Conservation (phyloP, 495 filamentous ascomycete genomes). For the Glarea lozoyensis region DNA sequence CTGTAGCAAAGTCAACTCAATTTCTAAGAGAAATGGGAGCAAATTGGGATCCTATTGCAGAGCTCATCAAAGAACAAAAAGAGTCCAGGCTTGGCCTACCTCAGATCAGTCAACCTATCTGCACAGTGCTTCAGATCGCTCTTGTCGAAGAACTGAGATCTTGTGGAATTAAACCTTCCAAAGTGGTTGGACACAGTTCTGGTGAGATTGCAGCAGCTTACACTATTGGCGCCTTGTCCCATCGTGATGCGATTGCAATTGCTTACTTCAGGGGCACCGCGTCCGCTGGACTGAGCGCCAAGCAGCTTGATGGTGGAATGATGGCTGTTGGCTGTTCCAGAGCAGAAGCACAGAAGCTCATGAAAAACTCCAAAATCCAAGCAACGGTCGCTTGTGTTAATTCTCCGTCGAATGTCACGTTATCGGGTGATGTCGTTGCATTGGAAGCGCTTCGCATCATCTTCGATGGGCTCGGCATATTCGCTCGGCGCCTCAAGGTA, state of each 20-base stretch:
- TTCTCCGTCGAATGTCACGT: constrained; percentile 45
- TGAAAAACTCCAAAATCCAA: constrained; percentile 4
- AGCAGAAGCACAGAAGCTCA: constrained; percentile 25
- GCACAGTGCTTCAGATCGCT: constrained; percentile 41
- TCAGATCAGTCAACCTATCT: constrained; percentile 40
- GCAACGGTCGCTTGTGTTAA: constrained; percentile 39
- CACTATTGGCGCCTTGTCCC: constrained; percentile 35
- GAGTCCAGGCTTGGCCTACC: constrained; percentile 27
- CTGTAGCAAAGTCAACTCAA: constrained; percentile 29
- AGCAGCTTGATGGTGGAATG: constrained; percentile 29
- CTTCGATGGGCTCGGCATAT: constrained; percentile 33
- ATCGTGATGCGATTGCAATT: constrained; percentile 41
- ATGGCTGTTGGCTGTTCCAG: constrained; percentile 39
- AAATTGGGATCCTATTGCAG: constrained; percentile 22
- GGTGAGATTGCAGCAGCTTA: constrained; percentile 54
- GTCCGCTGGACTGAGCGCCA: neutral
- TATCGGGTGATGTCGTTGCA: constrained; percentile 42
- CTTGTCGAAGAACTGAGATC: constrained; percentile 42
- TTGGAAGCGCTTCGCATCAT: constrained; percentile 34
- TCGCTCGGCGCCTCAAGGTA: constrained; percentile 43
- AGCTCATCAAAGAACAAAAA: constrained; percentile 25
- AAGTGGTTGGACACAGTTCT: constrained; percentile 54
- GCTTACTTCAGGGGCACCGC: constrained; percentile 34
- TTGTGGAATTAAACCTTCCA: constrained; percentile 42
- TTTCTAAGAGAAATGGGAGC: constrained; percentile 28